A percentile compares a stretch with the other conserved stretches of the same genome.
These are phyloP conservation scores for Epichloe coenophiala DNA, from an alignment of 2,329 filamentous ascomycete genomes.

Conservation along the genomic window DNA sequence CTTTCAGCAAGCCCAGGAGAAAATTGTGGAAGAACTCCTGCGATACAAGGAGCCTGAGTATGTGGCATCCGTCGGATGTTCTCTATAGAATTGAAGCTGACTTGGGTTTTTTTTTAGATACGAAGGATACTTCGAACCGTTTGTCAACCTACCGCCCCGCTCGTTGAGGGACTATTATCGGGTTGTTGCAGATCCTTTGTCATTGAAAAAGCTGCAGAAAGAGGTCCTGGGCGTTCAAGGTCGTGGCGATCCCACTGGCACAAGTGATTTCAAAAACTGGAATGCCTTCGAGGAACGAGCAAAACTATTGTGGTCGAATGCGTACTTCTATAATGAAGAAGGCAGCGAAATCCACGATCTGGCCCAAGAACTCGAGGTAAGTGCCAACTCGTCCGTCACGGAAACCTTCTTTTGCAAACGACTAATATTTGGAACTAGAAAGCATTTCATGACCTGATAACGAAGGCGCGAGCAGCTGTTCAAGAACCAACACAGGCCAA, in stretches of 20 bases:
- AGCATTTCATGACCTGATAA: constrained; percentile 54
- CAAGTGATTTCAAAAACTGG: constrained; percentile 69
- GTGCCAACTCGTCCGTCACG: background rate
- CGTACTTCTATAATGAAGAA: constrained; percentile 82
- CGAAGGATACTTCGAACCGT: constrained; percentile 58
- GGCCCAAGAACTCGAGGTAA: constrained; percentile 67
- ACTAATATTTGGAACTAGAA: constrained; percentile 32
- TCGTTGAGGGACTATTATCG: constrained; percentile 75
- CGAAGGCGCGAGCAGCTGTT: constrained; percentile 58
- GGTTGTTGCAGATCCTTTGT: constrained; percentile 68
- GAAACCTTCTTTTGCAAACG: too few species aligned
- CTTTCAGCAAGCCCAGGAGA: constrained; percentile 79
- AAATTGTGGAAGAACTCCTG: constrained; percentile 64
- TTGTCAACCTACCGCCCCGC: constrained; percentile 64
- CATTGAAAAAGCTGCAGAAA: constrained; percentile 65
- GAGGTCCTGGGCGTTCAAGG: constrained; percentile 60
- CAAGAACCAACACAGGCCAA: constrained; percentile 61
- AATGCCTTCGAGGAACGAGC: constrained; percentile 66
- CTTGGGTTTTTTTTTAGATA: constrained; percentile 33
- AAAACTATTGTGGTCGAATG: constrained; percentile 76
- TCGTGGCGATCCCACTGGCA: constrained; percentile 47
- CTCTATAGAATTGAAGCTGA: constrained; percentile 8
- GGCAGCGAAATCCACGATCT: constrained; percentile 71
- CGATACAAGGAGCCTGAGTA: constrained; percentile 54
- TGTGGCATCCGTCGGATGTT: constrained; percentile 9